Conservation (phyloP, 2,329 filamentous ascomycete species). For the Fusarium temperatum region DNA sequence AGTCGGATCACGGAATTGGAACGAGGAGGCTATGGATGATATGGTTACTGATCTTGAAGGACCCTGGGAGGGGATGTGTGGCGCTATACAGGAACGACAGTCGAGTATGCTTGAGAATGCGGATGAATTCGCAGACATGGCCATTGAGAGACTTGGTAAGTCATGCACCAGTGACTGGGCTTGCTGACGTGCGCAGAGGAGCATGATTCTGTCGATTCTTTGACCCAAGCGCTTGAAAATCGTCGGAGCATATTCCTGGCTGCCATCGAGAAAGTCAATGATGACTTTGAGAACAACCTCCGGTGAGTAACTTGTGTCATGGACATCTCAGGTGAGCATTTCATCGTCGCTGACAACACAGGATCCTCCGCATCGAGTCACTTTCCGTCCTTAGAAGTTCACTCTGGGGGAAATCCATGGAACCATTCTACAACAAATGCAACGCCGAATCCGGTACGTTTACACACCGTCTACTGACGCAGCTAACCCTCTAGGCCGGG, state of each 20-base stretch:
- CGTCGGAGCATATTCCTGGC: conserved; percentile 41
- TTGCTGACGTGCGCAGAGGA: not conserved
- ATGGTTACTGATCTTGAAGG: conserved; percentile 48
- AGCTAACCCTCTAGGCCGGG: conserved; percentile 40
- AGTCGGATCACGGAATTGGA: conserved; percentile 52
- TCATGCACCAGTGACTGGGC: rapidly evolving
- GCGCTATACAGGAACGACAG: not conserved
- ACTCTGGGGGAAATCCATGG: conserved; percentile 50
- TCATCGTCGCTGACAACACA: conserved; percentile 18
- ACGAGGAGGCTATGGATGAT: conserved; percentile 51
- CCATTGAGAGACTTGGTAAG: conserved; percentile 30
- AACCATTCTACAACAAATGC: conserved; percentile 45
- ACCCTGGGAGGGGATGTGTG: conserved; percentile 45
- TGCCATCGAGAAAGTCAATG: conserved; percentile 41
- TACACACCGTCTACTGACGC: rapidly evolving
- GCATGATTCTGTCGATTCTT: not conserved
- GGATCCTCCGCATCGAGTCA: conserved; percentile 46
- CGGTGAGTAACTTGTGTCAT: not conserved
- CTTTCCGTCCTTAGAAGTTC: conserved; percentile 51
- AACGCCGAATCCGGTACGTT: conserved; percentile 46
- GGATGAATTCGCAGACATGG: not conserved
- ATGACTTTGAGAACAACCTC: conserved; percentile 31
- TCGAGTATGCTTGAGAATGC: not conserved
- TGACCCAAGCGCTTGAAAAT: conserved; percentile 42
- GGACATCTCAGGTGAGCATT: too few species aligned